phyloP scores from a whole-genome alignment of 805 yeast genomes.

The Dipodascus geniculatus region DNA sequence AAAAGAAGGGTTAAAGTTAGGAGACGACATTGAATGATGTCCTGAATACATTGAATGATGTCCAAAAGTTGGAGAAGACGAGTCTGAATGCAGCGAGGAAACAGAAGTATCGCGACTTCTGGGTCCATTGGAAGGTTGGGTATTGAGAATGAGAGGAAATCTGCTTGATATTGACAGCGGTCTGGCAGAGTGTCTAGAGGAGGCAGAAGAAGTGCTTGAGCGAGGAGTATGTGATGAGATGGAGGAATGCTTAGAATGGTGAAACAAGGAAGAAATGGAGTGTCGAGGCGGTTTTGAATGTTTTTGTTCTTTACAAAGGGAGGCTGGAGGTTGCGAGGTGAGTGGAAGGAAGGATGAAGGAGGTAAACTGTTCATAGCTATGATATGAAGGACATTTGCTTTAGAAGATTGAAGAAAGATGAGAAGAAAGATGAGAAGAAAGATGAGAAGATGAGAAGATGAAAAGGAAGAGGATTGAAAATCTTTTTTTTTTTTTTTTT shows the following conservation, averaged over 20 bases:
- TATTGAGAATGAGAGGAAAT: background rate
- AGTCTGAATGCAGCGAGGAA: background rate
- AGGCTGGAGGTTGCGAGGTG: no score
- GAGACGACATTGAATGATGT: background rate
- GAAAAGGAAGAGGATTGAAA: no score
- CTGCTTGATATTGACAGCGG: background rate
- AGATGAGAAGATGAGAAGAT: no score
- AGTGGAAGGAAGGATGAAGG: no score
- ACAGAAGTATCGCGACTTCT: background rate
- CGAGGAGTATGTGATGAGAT: background rate
- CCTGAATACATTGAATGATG: background rate
- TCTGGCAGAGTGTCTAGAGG: background rate
- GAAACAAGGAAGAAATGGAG: background rate
- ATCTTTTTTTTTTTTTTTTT: no score
- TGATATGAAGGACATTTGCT: no score
- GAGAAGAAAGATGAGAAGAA: no score
- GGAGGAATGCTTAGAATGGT: background rate
- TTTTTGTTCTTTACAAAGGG: background rate
- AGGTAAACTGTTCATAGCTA: no score
- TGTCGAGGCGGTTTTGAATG: background rate
- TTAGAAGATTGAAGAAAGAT: no score
- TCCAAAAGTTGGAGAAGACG: background rate
- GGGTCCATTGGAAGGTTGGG: background rate
- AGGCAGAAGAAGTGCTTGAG: no score
- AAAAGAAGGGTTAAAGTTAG: background rate